These are phyloP conservation scores for Coniochaeta pulveracea DNA, from an alignment of 2,329 filamentous ascomycete species.

Conservation along the genomic window DNA sequence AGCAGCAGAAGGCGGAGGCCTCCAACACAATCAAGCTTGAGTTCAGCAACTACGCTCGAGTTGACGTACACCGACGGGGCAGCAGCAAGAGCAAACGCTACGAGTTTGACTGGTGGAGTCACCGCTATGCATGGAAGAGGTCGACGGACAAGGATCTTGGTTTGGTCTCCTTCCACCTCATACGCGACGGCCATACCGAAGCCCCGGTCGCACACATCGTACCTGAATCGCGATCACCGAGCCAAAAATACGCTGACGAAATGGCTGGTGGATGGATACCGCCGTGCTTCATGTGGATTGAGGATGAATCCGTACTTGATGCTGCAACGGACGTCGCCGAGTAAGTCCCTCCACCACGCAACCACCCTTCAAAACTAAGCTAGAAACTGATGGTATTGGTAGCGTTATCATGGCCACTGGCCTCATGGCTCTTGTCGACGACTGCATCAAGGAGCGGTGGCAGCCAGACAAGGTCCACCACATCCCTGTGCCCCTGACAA, in stretches of 20 bases:
- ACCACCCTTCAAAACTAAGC: constrained; percentile 4
- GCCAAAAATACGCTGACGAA: constrained; percentile 60
- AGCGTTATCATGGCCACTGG: constrained; percentile 88
- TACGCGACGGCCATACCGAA: constrained; percentile 50
- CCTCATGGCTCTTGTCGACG: constrained; percentile 77
- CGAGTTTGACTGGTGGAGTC: constrained; percentile 90
- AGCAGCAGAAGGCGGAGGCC: constrained; percentile 31
- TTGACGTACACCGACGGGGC: constrained; percentile 66
- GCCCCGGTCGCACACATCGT: constrained; percentile 72
- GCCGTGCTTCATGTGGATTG: constrained; percentile 85
- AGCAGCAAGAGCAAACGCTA: constrained; percentile 62
- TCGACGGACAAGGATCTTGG: constrained; percentile 56
- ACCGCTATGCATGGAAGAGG: constrained; percentile 74
- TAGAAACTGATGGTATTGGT: constrained; percentile 8
- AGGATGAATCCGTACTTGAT: constrained; percentile 57
- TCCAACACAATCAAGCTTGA: constrained; percentile 81
- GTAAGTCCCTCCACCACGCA: constrained; percentile 37
- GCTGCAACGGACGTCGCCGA: constrained; percentile 74
- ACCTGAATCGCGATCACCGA: constrained; percentile 62
- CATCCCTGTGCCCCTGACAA: constrained; percentile 23
- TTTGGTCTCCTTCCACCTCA: constrained; percentile 68
- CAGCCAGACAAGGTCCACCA: constrained; percentile 33
- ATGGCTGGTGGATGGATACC: constrained; percentile 80
- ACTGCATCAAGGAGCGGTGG: constrained; percentile 78
- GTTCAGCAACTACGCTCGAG: constrained; percentile 93